Base-by-base conservation (phyloP, 805 yeast genomes). In the Tetrapisispora taiwanensis region DNA sequence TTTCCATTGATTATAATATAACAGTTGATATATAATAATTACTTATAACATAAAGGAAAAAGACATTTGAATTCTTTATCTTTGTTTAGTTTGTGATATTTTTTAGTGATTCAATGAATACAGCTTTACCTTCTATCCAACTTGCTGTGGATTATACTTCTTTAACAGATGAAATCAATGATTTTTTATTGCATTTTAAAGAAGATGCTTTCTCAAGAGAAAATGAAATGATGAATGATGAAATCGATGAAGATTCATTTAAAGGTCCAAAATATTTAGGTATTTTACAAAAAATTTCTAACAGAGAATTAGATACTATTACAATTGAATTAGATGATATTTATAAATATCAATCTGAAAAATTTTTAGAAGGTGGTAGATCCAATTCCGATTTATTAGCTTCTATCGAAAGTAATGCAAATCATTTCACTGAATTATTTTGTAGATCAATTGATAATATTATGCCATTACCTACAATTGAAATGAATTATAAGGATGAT, bases 301-400 rank as follows among this genome's bases (percentile, higher is more conserved):
- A 94, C 62, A 76, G 98, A 56, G 88, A 89, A 52, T 49, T 71
- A 26, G 70, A 83, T 28, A 76, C 87, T 1, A 56, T 92, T 18
- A 70, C 69, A 44, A 72, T 92, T 39, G 95, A 87, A 48, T 71
- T 92, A 42, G 95, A 92, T 61, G 99, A 92, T 63, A 67, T 92
- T 46, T 76, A 76, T 52, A 69, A 71, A 35, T 92, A 74, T 62
- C 92, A 85, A 56, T 73, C 73, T 49, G 63, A 63, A 50, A 59
- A 70, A 47, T 57, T 60, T 18, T 55, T 63, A 33, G 52, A 49
- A 20, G 53, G 51, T 20, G 48, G 49, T 19, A 46, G 46, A 15
- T 42, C 43, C 10, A 56, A 59, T 28, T 52, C 56, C 15, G 63
- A 58, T 37, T 60, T 65, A 37, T 60, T 58, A 19, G 41, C 50